Evolutionary conservation across 371 early-diverging fungal species (phyloP).

Genomic region (Mucor indicus): DNA sequence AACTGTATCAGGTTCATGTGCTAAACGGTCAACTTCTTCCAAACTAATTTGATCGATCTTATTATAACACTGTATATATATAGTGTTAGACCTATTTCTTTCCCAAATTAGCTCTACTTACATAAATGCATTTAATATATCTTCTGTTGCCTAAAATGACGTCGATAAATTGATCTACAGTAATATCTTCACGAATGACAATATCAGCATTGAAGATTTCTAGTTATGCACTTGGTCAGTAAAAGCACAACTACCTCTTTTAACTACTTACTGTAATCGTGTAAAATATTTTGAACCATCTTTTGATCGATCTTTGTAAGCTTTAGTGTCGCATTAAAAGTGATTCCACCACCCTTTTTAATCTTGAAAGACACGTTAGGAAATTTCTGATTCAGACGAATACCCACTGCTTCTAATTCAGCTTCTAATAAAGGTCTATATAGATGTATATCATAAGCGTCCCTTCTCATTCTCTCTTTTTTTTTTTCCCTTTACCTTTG

Average conservation of each 20-base stretch:
- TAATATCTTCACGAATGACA: slow-evolving; percentile 96
- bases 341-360: slow-evolving; percentile 98
- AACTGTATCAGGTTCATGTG: slow-evolving; percentile 85
- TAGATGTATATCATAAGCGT: not conserved
- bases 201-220: slow-evolving; percentile 98
- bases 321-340: slow-evolving; percentile 89
- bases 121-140: slow-evolving; percentile 96
- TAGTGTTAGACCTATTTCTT: not conserved
- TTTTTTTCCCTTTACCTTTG: slow-evolving; percentile 55
- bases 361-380: slow-evolving; percentile 97
- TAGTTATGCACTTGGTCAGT: slow-evolving; percentile 10
- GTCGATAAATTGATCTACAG: slow-evolving; percentile 99
- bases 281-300: slow-evolving; percentile 92
- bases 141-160: slow-evolving; percentile 97
- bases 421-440: slow-evolving; percentile 85
- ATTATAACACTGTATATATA: slow-evolving; percentile 74
- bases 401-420: slow-evolving; percentile 98
- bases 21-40: slow-evolving; percentile 94
- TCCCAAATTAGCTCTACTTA: slow-evolving; percentile 24
- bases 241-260: too few relatives aligned
- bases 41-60: slow-evolving; percentile 98
- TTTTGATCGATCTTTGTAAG: slow-evolving; percentile 88
- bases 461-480: not conserved
- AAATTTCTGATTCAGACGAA: slow-evolving; percentile 88
- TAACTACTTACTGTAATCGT: slow-evolving; percentile 83